These are phyloP conservation scores for Suillus subalutaceus DNA, from an alignment of 768 basidiomycete species.

Conservation along the genomic window DNA sequence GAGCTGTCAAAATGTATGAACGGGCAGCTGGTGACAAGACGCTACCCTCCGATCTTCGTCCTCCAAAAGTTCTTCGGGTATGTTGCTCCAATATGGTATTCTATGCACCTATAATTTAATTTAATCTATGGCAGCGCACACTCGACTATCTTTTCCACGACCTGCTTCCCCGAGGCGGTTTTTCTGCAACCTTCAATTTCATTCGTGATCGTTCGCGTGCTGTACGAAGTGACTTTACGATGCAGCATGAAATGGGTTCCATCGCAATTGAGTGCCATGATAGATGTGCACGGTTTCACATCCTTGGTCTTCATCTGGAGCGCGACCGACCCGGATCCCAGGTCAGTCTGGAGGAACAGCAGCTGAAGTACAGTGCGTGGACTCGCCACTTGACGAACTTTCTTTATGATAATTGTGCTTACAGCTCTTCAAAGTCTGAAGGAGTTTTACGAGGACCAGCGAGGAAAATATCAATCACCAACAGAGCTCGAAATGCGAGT, in stretches of 20 bases:
- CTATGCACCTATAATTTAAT: neutral
- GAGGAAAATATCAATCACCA: slow-evolving; percentile 64
- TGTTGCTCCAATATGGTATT: slow-evolving; percentile 15
- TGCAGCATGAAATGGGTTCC: slow-evolving; percentile 81
- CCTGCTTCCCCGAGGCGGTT: slow-evolving; percentile 69
- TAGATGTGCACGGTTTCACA: slow-evolving; percentile 92
- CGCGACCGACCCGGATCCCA: slow-evolving; percentile 62
- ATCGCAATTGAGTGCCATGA: slow-evolving; percentile 90
- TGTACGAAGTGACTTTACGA: slow-evolving; percentile 91
- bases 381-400: slow-evolving; percentile 1
- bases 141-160: slow-evolving; percentile 92
- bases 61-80: slow-evolving; percentile 81
- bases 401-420: slow-evolving; percentile 3
- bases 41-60: slow-evolving; percentile 89
- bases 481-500: slow-evolving; percentile 96
- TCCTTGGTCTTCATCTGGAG: slow-evolving; percentile 73
- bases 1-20: slow-evolving; percentile 94
- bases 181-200: slow-evolving; percentile 76
- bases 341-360: slow-evolving; percentile 79
- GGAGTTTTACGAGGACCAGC: slow-evolving; percentile 90
- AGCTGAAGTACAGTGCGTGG: slow-evolving; percentile 85
- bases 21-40: slow-evolving; percentile 93
- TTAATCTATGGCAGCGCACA: slow-evolving; percentile 56
- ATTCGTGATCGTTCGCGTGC: slow-evolving; percentile 91
- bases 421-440: slow-evolving; percentile 91